A percentile compares a stretch with the other conserved stretches of the same genome.
Evolutionary conservation across 2,329 filamentous ascomycete species (phyloP).

Genomic region (Xylaria sp.): DNA sequence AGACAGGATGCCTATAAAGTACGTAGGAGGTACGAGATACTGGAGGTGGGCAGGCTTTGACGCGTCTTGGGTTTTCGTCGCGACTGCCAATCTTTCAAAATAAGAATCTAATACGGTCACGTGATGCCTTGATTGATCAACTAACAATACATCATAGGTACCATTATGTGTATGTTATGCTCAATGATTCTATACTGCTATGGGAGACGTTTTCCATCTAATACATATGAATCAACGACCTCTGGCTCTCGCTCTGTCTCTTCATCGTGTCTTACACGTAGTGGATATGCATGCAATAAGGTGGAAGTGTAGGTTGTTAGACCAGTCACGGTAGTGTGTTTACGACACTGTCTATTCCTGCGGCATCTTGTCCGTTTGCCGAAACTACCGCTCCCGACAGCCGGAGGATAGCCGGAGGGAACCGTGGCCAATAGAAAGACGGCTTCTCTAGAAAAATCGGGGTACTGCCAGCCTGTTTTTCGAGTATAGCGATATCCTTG

Average conservation of each 20-base stretch:
- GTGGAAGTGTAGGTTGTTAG: not conserved
- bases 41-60: not conserved
- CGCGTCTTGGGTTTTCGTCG: not conserved
- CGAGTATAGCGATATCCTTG: no score
- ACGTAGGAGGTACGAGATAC: no score
- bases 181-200: not conserved
- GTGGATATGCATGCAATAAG: constrained; percentile 6
- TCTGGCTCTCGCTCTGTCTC: not conserved
- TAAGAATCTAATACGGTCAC: constrained; percentile 14
- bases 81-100: constrained; percentile 5
- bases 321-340: constrained; percentile 3
- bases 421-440: no score
- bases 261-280: not conserved
- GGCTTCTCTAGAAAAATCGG: no score
- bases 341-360: not conserved
- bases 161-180: not conserved
- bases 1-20: not conserved
- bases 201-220: not conserved
- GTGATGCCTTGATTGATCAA: constrained; percentile 7
- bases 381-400: no score
- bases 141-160: not conserved
- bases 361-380: not conserved
- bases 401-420: no score
- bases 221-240: not conserved
- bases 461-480: no score